Evolutionary conservation across 2,329 filamentous ascomycete genomes (phyloP), one percentile per base, ranked within the genome.

Genomic region (Aspergillus arachidicola): DNA sequence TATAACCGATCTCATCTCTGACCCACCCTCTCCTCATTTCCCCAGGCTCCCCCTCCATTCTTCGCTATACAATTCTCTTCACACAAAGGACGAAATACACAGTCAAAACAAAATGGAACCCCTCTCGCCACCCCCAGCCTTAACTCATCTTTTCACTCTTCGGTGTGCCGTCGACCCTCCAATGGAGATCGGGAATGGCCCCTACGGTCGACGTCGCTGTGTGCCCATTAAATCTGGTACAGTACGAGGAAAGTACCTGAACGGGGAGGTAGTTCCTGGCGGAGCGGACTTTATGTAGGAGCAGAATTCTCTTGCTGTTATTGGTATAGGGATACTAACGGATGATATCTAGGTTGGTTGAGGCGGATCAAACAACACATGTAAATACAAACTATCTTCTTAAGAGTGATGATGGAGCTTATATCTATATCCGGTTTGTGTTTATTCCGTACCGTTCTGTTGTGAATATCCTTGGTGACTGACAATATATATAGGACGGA

Each of bases 341-440:
- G 14, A 32, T 21, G 30, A 38, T 45, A 10, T 57, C 7, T 21
- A 73, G 70, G 71, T 45, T 72, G 5, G 70, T 72, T 0, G 71
- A 72, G 32, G 69, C 69, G n/a, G 57, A 71, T 23, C 68, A 72
- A n/a, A 72, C 70, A 1, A 70, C 69, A 16, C 71, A 73, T 61
- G 70, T 72, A 19, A 72, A 72, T 53, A 69, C 71, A 10, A 71
- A 70, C 19, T 70, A 73, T 41, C 67, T 73, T 16, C 69, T 73
- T n/a, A 70, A 68, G 50, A 72, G 69, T 57, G 67, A 73, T 34
- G 71, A 73, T 28, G 71, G 68, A 3, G 68, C 71, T 14, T 66
- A 67, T 57, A 54, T 73, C 0, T 72, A 72, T 58, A 67, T 73
- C n/a, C 60, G 70, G 71, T 70, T 41, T 6, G 63, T 43, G 1